phyloP scores from a whole-genome alignment of 2,329 filamentous ascomycete species.

The Rhinocladiella mackenziei region DNA sequence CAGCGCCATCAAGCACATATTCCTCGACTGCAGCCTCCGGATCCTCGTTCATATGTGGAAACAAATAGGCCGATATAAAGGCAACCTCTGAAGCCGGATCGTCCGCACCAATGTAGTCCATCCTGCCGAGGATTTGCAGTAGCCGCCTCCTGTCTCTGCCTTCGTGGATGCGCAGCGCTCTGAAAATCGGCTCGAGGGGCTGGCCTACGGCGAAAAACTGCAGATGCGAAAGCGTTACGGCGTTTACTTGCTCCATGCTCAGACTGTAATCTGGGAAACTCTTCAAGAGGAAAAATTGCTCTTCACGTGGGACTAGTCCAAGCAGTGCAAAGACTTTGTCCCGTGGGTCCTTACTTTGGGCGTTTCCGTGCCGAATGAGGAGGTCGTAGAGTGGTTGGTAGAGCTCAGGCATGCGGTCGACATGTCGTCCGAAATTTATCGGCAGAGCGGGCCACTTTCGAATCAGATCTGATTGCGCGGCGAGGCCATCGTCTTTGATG shows the following conservation, averaged over 20 bases:
- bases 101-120: no score
- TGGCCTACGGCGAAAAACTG: background rate
- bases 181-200: no score
- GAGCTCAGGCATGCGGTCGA: background rate
- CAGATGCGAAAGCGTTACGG: background rate
- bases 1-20: no score
- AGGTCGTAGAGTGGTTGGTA: background rate
- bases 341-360: background rate
- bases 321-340: background rate
- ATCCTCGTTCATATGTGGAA: no score
- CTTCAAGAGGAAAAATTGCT: background rate
- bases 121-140: no score
- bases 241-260: background rate
- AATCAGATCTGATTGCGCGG: background rate
- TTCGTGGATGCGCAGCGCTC: no score
- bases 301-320: background rate
- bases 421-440: background rate
- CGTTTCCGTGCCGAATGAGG: background rate
- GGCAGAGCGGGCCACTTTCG: background rate
- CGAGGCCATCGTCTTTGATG: background rate
- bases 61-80: no score
- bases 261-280: background rate
- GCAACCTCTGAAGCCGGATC: no score
- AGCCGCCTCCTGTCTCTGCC: no score
- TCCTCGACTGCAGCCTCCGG: no score